phyloP scores from a whole-genome alignment of 2,329 filamentous ascomycete species.

The Verticillium zaregamsianum region DNA sequence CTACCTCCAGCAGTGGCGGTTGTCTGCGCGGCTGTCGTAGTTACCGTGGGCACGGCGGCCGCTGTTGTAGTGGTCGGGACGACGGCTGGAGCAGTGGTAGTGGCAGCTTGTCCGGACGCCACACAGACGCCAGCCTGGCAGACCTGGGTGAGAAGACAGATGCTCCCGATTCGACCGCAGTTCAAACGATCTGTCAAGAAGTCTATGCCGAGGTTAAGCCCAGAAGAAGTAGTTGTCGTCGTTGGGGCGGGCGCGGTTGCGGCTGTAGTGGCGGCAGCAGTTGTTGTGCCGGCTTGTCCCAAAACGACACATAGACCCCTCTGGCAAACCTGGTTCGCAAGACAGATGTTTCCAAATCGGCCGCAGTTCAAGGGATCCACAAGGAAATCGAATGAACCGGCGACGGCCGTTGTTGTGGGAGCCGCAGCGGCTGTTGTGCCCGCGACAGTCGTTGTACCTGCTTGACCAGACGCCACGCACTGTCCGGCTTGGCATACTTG shows the following conservation, averaged over 20 bases:
- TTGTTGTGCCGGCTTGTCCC: not conserved
- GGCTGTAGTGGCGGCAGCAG: not conserved
- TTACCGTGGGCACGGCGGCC: not conserved
- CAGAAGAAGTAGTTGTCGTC: not conserved
- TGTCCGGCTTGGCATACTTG: not conserved
- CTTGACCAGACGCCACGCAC: not conserved
- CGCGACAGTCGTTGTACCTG: not conserved
- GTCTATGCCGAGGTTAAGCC: not conserved
- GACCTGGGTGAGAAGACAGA: not conserved
- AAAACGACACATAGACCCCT: not conserved
- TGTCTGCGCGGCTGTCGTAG: not conserved
- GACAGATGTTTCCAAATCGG: not conserved
- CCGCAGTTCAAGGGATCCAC: slow-evolving; percentile 1
- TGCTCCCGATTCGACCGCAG: not conserved
- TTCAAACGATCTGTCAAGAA: not conserved
- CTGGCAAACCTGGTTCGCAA: not conserved
- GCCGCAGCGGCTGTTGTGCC: not conserved
- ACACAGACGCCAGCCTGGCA: slow-evolving; percentile 1
- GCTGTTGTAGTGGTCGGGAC: not conserved
- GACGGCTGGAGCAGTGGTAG: not conserved
- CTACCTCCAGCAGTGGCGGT: not conserved
- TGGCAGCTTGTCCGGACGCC: not conserved
- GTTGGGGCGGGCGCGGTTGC: not conserved
- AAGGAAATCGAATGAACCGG: not conserved
- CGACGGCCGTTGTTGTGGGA: not conserved